Evolutionary conservation across 2,329 filamentous ascomycete species (phyloP).

Genomic region (Dactylellina cionopaga): DNA sequence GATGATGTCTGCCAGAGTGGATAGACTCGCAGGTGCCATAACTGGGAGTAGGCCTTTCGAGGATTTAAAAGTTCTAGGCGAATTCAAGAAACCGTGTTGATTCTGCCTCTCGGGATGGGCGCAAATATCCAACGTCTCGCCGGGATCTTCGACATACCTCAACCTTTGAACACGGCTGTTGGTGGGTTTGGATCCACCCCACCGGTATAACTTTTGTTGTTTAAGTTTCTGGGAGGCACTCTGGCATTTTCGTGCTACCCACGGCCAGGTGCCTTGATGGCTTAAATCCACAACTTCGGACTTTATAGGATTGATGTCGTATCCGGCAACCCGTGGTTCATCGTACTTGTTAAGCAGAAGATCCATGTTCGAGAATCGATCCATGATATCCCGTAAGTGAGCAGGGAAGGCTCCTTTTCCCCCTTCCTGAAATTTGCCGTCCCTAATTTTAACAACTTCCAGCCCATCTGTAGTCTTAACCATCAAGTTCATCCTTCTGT

Average conservation of each 20-base stretch:
- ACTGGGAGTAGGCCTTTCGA: constrained; percentile 1
- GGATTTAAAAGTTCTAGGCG: constrained; percentile 5
- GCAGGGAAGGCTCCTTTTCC: not conserved
- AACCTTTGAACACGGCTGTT: no score
- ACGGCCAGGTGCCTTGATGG: not conserved
- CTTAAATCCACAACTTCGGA: constrained; percentile 8
- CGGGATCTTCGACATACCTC: not conserved
- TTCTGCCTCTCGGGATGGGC: not conserved
- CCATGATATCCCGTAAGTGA: not conserved
- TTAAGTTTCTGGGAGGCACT: no score
- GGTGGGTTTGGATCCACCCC: no score
- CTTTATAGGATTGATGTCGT: constrained; percentile 33
- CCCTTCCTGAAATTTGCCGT: not conserved
- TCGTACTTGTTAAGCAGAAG: constrained; percentile 14
- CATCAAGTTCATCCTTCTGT: constrained; percentile 54
- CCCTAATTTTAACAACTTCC: not conserved
- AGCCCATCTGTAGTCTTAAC: no score
- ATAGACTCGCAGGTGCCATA: not conserved
- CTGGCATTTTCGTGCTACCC: not conserved
- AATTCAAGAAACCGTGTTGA: constrained; percentile 13
- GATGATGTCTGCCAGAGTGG: constrained; percentile 5
- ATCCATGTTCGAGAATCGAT: not conserved
- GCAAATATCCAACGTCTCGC: not conserved
- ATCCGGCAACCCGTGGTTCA: constrained; percentile 10
- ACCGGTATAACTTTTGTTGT: no score